phyloP scores from a whole-genome alignment of 2,329 filamentous ascomycete genomes.

The Ceratocystis ficicola region DNA sequence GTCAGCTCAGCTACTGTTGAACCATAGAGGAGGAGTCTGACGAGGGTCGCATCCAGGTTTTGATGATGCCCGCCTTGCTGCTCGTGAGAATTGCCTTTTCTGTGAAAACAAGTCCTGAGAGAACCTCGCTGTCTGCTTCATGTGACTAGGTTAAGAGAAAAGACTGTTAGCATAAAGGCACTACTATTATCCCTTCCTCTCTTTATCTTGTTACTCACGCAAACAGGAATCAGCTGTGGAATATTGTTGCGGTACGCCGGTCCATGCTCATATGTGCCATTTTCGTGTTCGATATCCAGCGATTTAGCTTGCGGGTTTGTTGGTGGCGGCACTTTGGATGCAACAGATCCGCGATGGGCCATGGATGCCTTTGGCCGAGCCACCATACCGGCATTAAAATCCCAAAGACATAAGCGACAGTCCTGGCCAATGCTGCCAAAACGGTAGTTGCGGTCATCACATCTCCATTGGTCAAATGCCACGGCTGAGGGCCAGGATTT shows the following conservation, averaged over 20 bases:
- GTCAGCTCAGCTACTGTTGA: not conserved
- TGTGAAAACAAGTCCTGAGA: slow-evolving; percentile 47
- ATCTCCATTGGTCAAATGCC: slow-evolving; percentile 93
- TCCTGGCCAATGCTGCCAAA: slow-evolving; percentile 96
- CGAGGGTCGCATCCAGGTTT: slow-evolving; percentile 57
- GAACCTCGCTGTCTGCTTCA: slow-evolving; percentile 16
- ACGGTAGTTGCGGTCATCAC: slow-evolving; percentile 86
- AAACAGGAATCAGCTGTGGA: slow-evolving; percentile 21
- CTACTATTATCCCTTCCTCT: not conserved
- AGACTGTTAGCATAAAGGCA: not conserved
- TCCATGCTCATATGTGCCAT: slow-evolving; percentile 21
- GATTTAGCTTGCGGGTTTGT: slow-evolving; percentile 31
- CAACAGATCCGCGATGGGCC: slow-evolving; percentile 44
- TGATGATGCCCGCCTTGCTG: slow-evolving; percentile 71
- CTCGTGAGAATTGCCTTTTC: slow-evolving; percentile 87
- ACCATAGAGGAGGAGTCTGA: slow-evolving; percentile 22
- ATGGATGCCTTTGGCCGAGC: slow-evolving; percentile 73
- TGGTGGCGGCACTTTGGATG: slow-evolving; percentile 29
- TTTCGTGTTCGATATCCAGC: slow-evolving; percentile 18
- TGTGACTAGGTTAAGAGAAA: slow-evolving; percentile 38
- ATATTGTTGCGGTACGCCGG: slow-evolving; percentile 14
- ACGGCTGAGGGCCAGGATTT: slow-evolving; percentile 91
- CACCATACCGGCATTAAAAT: slow-evolving; percentile 95
- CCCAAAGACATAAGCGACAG: slow-evolving; percentile 81
- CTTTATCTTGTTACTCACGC: slow-evolving; percentile 25